phyloP scores from a whole-genome alignment of 164 flowering plant species.

The Saururus chinensis region DNA sequence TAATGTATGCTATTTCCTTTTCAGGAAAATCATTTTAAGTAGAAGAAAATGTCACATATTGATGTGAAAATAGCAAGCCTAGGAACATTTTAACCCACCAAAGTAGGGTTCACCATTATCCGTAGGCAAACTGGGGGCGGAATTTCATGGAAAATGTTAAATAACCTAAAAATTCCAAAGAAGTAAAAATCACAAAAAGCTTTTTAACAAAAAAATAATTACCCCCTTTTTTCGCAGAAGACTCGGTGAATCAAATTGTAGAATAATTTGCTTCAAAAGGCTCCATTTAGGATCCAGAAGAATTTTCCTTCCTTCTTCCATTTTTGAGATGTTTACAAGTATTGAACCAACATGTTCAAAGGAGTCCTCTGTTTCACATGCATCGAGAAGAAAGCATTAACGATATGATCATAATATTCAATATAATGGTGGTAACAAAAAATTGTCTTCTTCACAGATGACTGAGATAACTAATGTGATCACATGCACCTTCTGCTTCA shows the following conservation, averaged over 20 bases:
- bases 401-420: not conserved
- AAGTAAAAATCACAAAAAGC: no score
- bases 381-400: slow-evolving; percentile 2
- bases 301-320: slow-evolving; percentile 62
- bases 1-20: no score
- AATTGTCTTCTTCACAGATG: not conserved
- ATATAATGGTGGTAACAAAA: not conserved
- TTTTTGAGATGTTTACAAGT: slow-evolving; percentile 77
- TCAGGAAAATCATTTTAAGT: no score
- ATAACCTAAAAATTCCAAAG: no score
- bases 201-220: slow-evolving; percentile 1
- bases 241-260: slow-evolving; percentile 78
- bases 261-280: slow-evolving; percentile 72
- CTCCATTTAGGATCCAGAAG: slow-evolving; percentile 73
- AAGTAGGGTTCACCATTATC: no score
- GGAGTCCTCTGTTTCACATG: slow-evolving; percentile 52
- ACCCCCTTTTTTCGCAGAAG: slow-evolving; percentile 81
- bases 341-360: slow-evolving; percentile 91
- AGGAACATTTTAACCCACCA: no score
- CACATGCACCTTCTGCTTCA: slow-evolving; percentile 40
- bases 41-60: no score
- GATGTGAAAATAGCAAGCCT: no score
- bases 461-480: not conserved
- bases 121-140: no score
- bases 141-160: no score